Evolutionary conservation across 495 filamentous ascomycete genomes (phyloP).

Genomic region (Penicillium roqueforti): DNA sequence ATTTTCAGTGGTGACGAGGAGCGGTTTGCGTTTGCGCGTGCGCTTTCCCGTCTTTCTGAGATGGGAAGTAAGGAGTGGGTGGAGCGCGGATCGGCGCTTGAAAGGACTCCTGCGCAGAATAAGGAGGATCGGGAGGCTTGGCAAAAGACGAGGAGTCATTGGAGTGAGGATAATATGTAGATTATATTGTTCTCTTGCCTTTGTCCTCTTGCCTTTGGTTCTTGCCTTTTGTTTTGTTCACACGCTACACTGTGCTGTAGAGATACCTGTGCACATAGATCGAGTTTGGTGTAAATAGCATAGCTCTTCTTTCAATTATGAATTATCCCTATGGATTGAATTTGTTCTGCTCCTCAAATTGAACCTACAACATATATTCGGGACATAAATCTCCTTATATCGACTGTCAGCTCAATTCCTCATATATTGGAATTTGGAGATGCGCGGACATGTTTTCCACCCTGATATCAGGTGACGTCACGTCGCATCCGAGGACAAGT

Average conservation of each 20-base stretch:
- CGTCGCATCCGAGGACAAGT: neutral
- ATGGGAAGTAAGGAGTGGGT: slow-evolving; percentile 97
- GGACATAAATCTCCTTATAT: neutral
- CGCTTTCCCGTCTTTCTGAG: slow-evolving; percentile 76
- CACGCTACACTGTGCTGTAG: slow-evolving; percentile 2
- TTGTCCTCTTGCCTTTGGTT: neutral
- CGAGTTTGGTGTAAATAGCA: slow-evolving; percentile 1
- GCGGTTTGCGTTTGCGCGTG: slow-evolving; percentile 90
- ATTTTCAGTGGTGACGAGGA: slow-evolving; percentile 96
- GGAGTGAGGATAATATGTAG: slow-evolving; percentile 72
- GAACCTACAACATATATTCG: neutral
- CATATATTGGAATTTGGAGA: no score
- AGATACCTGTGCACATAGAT: slow-evolving; percentile 8
- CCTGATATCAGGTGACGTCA: slow-evolving; percentile 14
- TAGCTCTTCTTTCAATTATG: neutral
- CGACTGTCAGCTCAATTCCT: no score
- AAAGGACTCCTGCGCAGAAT: slow-evolving; percentile 53
- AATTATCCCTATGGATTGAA: neutral
- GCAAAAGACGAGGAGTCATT: slow-evolving; percentile 60
- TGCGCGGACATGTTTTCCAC: neutral
- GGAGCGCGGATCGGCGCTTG: slow-evolving; percentile 79
- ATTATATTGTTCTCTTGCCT: no score
- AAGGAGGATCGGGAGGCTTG: slow-evolving; percentile 60
- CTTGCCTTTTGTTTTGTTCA: neutral
- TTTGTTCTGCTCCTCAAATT: neutral